Percentiles rank a stretch among this genome's conserved stretches.
Evolutionary conservation across 2,329 filamentous ascomycete species (phyloP).

Genomic region (Fusarium penzigii): DNA sequence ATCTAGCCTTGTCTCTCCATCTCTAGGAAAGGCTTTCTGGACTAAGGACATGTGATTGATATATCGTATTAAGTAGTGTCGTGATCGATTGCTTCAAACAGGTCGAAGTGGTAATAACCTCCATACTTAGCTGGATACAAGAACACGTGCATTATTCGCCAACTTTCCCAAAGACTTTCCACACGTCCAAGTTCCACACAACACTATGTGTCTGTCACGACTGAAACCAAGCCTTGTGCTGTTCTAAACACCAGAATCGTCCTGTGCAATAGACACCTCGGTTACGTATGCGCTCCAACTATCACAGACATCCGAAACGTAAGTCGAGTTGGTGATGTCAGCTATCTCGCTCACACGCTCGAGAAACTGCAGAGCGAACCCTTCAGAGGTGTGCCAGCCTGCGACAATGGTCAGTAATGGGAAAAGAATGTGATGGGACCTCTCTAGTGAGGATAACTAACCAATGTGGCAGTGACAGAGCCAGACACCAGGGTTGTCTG

Average conservation of each 20-base stretch:
- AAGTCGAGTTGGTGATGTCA: background rate
- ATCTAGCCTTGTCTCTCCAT: no score
- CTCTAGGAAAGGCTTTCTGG: no score
- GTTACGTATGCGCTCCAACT: slow-evolving; percentile 3
- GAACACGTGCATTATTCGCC: no score
- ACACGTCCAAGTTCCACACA: no score
- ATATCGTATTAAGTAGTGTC: no score
- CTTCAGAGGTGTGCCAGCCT: slow-evolving; percentile 15
- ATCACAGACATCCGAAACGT: slow-evolving; percentile 5
- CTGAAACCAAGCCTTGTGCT: no score
- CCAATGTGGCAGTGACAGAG: slow-evolving; percentile 52
- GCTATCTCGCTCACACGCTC: slow-evolving; percentile 8
- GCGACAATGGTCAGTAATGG: background rate
- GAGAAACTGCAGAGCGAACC: slow-evolving; percentile 15
- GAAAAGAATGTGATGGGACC: background rate
- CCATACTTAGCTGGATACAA: no score
- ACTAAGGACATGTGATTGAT: no score
- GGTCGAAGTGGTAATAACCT: no score
- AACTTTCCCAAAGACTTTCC: no score
- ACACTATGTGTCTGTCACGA: no score
- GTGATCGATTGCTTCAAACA: no score
- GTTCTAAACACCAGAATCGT: slow-evolving; percentile 15
- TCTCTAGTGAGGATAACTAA: background rate
- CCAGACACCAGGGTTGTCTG: slow-evolving; percentile 52
- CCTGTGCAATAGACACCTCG: slow-evolving; percentile 5